Evolutionary conservation across 2,329 filamentous ascomycete genomes (phyloP).

Genomic region (Drechslerella stenobrocha): DNA sequence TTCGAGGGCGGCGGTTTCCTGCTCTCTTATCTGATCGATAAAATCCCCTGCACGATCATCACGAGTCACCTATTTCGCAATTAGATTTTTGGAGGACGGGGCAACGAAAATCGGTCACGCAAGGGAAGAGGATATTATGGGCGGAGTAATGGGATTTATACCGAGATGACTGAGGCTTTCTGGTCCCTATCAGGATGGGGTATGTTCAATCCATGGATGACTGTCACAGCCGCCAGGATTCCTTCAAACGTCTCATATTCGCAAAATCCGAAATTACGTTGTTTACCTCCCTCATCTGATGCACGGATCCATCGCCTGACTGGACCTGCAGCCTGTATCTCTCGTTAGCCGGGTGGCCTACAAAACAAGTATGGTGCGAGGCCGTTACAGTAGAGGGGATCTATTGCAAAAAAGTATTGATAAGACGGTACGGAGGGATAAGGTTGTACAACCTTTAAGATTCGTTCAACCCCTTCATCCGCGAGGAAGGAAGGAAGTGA

Average conservation of each 20-base stretch:
- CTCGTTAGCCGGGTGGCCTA: constrained; percentile 1
- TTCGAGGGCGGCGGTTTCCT: constrained; percentile 19
- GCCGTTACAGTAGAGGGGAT: no score
- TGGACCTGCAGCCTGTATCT: constrained; percentile 55
- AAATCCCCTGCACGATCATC: constrained; percentile 54
- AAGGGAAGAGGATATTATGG: neutral
- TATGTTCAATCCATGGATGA: constrained; percentile 23
- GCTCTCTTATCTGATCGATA: constrained; percentile 39
- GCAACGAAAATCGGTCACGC: constrained; percentile 7
- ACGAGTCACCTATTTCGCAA: constrained; percentile 53
- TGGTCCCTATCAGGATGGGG: constrained; percentile 67
- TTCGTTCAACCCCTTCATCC: constrained; percentile 76
- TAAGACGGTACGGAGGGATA: neutral
- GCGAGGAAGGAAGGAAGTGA: constrained; percentile 76
- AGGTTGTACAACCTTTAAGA: constrained; percentile 63
- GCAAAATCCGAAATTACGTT: constrained; percentile 88
- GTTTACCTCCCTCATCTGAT: constrained; percentile 76
- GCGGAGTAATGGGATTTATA: constrained; percentile 2
- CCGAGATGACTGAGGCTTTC: constrained; percentile 56
- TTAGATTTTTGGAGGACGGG: neutral
- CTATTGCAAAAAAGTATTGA: neutral
- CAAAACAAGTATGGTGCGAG: neutral
- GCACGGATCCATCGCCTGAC: constrained; percentile 83
- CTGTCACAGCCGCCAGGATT: constrained; percentile 32
- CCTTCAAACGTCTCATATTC: constrained; percentile 92